Evolutionary conservation across 176 grass and related monocot species (phyloP).

Genomic region (Chrysopogon serrulatus): DNA sequence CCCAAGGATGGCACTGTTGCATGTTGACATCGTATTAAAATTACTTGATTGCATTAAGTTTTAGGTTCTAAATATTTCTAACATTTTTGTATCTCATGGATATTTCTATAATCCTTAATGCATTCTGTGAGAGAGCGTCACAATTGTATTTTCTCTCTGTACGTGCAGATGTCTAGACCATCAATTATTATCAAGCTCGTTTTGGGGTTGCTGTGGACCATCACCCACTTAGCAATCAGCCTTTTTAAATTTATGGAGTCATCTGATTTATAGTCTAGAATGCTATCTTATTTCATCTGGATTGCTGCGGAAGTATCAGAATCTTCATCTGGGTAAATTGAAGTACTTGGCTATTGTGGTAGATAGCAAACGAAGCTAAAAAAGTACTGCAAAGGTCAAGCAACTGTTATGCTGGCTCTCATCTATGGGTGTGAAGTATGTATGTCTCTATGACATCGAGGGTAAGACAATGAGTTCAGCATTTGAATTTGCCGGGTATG

Average conservation of each 20-base stretch:
- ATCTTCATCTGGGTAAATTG: slow-evolving; percentile 52
- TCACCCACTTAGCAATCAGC: slow-evolving; percentile 51
- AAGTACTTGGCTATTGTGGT: slow-evolving; percentile 68
- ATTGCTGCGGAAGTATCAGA: slow-evolving; percentile 52
- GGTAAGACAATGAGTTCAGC: slow-evolving; percentile 42
- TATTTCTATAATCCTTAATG: background rate
- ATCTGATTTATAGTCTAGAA: slow-evolving; percentile 50
- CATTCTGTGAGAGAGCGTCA: background rate
- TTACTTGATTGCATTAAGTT: slow-evolving; percentile 1
- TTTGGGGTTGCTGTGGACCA: slow-evolving; percentile 63
- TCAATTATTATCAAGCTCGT: slow-evolving; percentile 45
- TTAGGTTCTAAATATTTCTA: slow-evolving; percentile 2
- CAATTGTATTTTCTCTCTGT: slow-evolving; percentile 12
- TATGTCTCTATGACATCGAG: slow-evolving; percentile 76
- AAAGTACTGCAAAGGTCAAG: slow-evolving; percentile 50
- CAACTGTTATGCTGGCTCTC: slow-evolving; percentile 65
- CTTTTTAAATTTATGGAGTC: slow-evolving; percentile 45
- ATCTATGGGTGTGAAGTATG: slow-evolving; percentile 57
- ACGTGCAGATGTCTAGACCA: slow-evolving; percentile 49
- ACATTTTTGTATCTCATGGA: background rate
- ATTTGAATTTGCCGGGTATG: background rate
- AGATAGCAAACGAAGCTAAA: slow-evolving; percentile 91
- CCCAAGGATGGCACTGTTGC: background rate
- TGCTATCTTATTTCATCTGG: slow-evolving; percentile 68
- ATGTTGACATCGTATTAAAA: background rate